A percentile compares a stretch with the other conserved stretches of the same genome.
Conservation (phyloP, 352 stramenopile genomes). For the Phytophthora foliorum region DNA sequence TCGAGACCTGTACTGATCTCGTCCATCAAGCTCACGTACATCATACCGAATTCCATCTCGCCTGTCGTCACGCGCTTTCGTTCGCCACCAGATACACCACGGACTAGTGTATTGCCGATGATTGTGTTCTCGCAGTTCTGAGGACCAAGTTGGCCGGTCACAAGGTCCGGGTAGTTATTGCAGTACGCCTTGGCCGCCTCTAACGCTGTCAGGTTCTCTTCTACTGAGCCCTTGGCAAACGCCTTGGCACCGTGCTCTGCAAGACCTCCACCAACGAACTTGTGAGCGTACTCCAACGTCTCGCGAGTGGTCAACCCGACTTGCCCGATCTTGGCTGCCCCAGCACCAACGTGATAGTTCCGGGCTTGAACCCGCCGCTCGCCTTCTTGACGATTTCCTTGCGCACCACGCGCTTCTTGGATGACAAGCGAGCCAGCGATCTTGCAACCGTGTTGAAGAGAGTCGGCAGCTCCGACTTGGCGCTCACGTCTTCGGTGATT, state of each 20-base stretch:
- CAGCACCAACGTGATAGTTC: slow-evolving; percentile 20
- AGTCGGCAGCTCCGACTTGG: slow-evolving; percentile 39
- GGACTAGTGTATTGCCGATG: slow-evolving; percentile 50
- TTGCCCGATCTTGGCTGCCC: slow-evolving; percentile 9
- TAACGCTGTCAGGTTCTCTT: slow-evolving; percentile 8
- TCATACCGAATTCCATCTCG: slow-evolving; percentile 90
- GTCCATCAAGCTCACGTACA: slow-evolving; percentile 69
- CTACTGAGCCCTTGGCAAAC: slow-evolving; percentile 22
- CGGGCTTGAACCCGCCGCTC: slow-evolving; percentile 28
- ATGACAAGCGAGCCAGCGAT: slow-evolving; percentile 13
- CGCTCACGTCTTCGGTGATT: slow-evolving; percentile 28
- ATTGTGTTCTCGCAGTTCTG: slow-evolving; percentile 56
- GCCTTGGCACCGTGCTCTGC: too few species aligned
- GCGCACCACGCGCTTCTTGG: slow-evolving; percentile 26
- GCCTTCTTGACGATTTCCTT: slow-evolving; percentile 44
- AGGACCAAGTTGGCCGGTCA: slow-evolving; percentile 33
- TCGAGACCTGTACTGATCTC: slow-evolving; percentile 55
- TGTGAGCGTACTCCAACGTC: slow-evolving; percentile 42
- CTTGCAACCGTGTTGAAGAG: slow-evolving; percentile 43
- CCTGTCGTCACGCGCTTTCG: slow-evolving; percentile 74
- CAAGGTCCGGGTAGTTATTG: too few species aligned
- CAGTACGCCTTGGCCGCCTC: slow-evolving; percentile 14
- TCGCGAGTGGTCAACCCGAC: slow-evolving; percentile 37
- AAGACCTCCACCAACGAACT: slow-evolving; percentile 25
- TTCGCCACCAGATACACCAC: slow-evolving; percentile 62